Conservation (phyloP, 805 yeast species). For the Yamadazyma philogaea region DNA sequence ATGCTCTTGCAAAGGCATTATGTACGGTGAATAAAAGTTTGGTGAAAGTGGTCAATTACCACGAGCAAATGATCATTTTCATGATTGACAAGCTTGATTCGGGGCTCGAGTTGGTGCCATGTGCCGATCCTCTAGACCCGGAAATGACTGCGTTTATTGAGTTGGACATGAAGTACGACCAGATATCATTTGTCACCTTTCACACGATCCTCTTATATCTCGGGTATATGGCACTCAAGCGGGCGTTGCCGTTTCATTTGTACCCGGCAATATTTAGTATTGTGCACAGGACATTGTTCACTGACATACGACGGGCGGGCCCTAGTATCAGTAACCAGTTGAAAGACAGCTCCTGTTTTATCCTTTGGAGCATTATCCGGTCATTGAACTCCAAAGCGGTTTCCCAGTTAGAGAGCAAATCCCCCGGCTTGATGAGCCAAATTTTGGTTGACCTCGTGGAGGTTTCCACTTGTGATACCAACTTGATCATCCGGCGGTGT, state of each 20-base stretch:
- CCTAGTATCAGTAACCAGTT: conserved; percentile 62
- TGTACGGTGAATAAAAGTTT: conserved; percentile 45
- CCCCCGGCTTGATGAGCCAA: conserved; percentile 18
- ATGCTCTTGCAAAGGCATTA: conserved; percentile 63
- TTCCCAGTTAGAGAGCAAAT: neutral
- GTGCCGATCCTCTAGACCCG: neutral
- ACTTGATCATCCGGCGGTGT: conserved; percentile 72
- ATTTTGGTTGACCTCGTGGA: conserved; percentile 41
- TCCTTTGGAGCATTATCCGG: conserved; percentile 73
- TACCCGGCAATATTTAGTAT: conserved; percentile 33
- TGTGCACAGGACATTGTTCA: conserved; percentile 45
- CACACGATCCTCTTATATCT: conserved; percentile 59
- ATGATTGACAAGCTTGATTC: conserved; percentile 33
- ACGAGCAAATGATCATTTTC: conserved; percentile 39
- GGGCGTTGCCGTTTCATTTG: conserved; percentile 20
- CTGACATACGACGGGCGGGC: conserved; percentile 55
- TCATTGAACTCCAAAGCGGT: conserved; percentile 23
- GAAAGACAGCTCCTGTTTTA: conserved; percentile 81
- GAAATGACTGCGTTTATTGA: neutral
- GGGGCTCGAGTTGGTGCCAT: conserved; percentile 17
- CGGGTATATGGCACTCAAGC: conserved; percentile 42
- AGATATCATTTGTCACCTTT: conserved; percentile 33
- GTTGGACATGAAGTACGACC: conserved; percentile 4
- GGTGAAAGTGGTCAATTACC: conserved; percentile 31
- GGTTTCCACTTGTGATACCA: conserved; percentile 66